Evolutionary conservation across 257 asterid species (phyloP).

Genomic region (Eustoma russellianum): DNA sequence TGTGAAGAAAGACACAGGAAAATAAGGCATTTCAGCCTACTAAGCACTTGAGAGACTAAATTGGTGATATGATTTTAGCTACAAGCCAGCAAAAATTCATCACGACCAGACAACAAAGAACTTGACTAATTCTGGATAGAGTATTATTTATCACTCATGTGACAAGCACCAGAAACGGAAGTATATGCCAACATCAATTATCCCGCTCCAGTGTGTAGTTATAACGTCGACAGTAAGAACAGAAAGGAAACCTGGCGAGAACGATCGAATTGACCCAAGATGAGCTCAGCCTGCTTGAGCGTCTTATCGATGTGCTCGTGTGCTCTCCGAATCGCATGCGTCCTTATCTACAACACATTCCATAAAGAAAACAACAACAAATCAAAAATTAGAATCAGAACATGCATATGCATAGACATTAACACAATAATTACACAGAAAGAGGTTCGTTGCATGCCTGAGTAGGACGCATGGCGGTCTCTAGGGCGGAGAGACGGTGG

Average conservation of each 20-base stretch:
- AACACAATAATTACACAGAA: not conserved
- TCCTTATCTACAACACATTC: slow-evolving; percentile 44
- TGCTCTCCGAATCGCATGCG: slow-evolving; percentile 87
- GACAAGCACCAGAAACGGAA: no score
- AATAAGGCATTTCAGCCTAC: not conserved
- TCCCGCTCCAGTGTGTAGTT: no score
- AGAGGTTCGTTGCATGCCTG: slow-evolving; percentile 37
- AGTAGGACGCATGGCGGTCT: slow-evolving; percentile 99
- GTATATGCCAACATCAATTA: no score
- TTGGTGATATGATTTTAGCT: no score
- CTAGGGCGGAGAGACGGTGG: slow-evolving; percentile 94
- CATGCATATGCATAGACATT: not conserved
- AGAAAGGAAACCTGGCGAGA: slow-evolving; percentile 52
- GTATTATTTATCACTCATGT: no score
- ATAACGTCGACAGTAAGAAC: not conserved
- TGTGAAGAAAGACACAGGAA: not conserved
- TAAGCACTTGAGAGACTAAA: no score
- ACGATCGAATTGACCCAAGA: slow-evolving; percentile 69
- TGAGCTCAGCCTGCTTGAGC: slow-evolving; percentile 58
- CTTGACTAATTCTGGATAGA: no score
- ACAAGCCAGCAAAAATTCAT: no score
- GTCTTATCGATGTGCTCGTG: slow-evolving; percentile 87
- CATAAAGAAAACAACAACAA: not conserved
- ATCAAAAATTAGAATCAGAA: not conserved
- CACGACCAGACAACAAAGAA: no score